These are phyloP conservation scores for Aspergillus hancockii DNA, from an alignment of 495 filamentous ascomycete species.

Conservation along the genomic window DNA sequence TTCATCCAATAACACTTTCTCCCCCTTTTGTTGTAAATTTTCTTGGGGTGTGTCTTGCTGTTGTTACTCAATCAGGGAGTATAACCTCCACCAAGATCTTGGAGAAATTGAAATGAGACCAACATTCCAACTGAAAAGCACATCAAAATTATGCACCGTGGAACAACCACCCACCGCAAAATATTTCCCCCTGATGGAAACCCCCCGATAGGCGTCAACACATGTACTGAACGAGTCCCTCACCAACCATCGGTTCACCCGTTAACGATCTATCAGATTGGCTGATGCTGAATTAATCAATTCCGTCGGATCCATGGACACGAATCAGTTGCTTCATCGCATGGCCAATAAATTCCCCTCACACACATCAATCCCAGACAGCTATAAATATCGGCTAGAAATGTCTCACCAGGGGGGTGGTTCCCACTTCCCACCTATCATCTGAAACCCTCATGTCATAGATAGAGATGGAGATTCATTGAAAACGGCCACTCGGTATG, in stretches of 20 bases:
- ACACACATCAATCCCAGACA: background rate
- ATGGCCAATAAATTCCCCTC: background rate
- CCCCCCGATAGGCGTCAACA: background rate
- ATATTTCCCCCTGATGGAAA: background rate
- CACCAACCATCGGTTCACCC: slow-evolving; percentile 1
- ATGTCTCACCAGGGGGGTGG: background rate
- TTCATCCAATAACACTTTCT: background rate
- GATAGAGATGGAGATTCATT: background rate
- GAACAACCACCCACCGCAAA: background rate
- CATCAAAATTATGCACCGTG: background rate
- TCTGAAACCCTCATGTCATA: background rate
- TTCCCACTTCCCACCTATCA: background rate
- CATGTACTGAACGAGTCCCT: background rate
- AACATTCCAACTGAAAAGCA: background rate
- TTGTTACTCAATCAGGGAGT: no score
- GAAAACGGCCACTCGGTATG: background rate
- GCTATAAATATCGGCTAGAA: background rate
- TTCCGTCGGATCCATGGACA: background rate
- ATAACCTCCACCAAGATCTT: no score
- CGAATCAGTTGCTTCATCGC: background rate
- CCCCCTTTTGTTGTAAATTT: background rate
- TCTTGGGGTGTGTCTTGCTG: no score
- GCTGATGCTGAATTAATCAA: background rate
- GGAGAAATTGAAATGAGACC: background rate
- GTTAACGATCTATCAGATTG: background rate